Percentiles rank a stretch among this genome's conserved stretches.
Evolutionary conservation across 768 basidiomycete genomes (phyloP).

Genomic region (Termitomyces eurrhizus): DNA sequence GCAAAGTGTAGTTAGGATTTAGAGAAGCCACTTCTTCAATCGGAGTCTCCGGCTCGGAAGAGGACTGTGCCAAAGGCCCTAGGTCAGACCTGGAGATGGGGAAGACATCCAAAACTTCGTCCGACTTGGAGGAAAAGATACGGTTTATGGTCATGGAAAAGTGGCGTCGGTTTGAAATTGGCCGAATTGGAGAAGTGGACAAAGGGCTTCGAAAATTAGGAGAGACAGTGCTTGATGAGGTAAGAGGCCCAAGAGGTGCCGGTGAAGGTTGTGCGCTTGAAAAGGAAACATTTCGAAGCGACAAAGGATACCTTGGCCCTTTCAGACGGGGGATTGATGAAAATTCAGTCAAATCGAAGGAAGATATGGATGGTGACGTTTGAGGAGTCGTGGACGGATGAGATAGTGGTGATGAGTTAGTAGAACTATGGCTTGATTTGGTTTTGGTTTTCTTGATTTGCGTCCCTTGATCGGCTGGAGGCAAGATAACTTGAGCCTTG

Average conservation of each 20-base stretch:
- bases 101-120: constrained; percentile 9
- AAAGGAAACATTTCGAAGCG: constrained; percentile 2
- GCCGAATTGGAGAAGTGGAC: constrained; percentile 29
- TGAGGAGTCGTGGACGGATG: constrained; percentile 21
- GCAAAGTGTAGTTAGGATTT: neutral
- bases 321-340: constrained; percentile 19
- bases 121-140: constrained; percentile 28
- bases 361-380: constrained; percentile 23
- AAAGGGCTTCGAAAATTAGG: constrained; percentile 24
- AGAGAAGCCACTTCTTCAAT: constrained; percentile 9
- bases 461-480: constrained; percentile 13
- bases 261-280: constrained; percentile 1
- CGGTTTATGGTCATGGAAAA: constrained; percentile 37
- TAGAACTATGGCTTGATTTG: constrained; percentile 34
- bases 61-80: constrained; percentile 18
- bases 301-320: constrained; percentile 12
- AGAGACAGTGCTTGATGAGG: constrained; percentile 15
- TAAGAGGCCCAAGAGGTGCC: constrained; percentile 2
- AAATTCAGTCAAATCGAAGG: constrained; percentile 24
- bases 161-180: constrained; percentile 26
- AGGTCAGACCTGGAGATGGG: constrained; percentile 24
- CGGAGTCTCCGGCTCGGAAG: constrained; percentile 16
- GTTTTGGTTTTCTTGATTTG: constrained; percentile 30
- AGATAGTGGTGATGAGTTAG: constrained; percentile 36
- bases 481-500: constrained; percentile 28